Base-by-base conservation (phyloP, 768 basidiomycete species). In the Leccinum arenicola region DNA sequence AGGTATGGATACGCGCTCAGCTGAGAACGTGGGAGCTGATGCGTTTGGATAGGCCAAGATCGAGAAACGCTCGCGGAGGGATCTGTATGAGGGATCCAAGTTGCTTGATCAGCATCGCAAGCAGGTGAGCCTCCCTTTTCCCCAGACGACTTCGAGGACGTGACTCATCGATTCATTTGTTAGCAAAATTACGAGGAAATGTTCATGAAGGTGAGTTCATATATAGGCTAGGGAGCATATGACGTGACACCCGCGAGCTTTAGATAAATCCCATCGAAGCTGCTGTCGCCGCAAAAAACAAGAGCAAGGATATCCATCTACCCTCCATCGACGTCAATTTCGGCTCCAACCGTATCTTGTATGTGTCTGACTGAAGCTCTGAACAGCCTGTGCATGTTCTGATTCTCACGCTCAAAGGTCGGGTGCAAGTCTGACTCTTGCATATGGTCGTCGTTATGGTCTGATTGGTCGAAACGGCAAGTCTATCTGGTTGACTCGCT, bases 171-270 rank as follows among this genome's bases (percentile, higher is more conserved):
- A 6, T 6, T 19, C 50, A 17, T n/a, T 4, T 47, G 4, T 19
- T 66, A 98, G 88, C 94, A 98, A 90, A 85, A 88, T 19, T 98
- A 98, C 75, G 96, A 98, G 70, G 97, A 99, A 70, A 88, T 99
- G 86, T 99, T 95, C 77, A 92, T 99, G 91, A 93, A 97, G 82
- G 94, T 87, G 54, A 54, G 62, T n/a, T n/a, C 23, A 19, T 12
- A 19, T 12, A 45, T 10, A 11, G 23, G 58, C 10, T 9, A 21
- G 29, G 47, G 47, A 33, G 56, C 35, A 52, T 19, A 33, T 23
- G 52, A 54, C 31, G 12, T 40, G 40, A 51, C 51, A 8, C 27
- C 17, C 8, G 21, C 11, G 11, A 14, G 8, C 35, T 3, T 31
- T 50, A 91, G 89, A 90, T 95, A 76, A 99, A 99, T 75, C 94